Base-by-base conservation (phyloP, 1,139 yeast species). In the Martiniozyma asiatica region DNA sequence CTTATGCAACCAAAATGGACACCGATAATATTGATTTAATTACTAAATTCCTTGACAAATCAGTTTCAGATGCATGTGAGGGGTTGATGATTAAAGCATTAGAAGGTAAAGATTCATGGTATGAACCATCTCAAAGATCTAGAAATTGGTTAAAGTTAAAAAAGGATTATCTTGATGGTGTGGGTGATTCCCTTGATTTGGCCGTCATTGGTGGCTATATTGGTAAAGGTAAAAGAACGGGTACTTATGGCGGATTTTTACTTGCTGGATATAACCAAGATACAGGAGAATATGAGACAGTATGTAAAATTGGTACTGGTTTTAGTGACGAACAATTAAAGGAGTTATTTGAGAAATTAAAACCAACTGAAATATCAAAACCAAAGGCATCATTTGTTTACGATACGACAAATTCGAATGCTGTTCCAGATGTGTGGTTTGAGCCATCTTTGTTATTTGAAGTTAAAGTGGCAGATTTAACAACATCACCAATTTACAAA, bases 291-390 rank as follows among this genome's bases (percentile, higher is more conserved):
- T 84, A 72, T 48, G 98, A 89, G 51, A 81, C 96, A 0, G 79
- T 94, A 26, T 89, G 98, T 58, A 89, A 92, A 53, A 87, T 92
- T 34, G 98, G 98, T 26, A 92, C 99, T 1, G 99, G 99, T 0
- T 89, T 89, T 51, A 73, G 87, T 23, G 99, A 89, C 41, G 96
- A 81, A 39, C 69, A 75, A 47, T 62, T 89, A 36, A 68, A 69
- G 21, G 56, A 57, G 24, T 55, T 89, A 23, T 65, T 77, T 47
- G 66, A 65, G 22, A 63, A 63, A 33, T 62, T 89, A 33, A 68
- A 75, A 26, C 76, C 82, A 4, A 74, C 89, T 0, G 94, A 76
- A 34, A 67, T 76, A 9, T 48, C 57, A 0, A 58, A 53, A n/a
- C 80, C 96, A 1, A 80, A 77, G 42, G 63, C 81, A 0, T 80